Evolutionary conservation across 139 green algal species (phyloP), one percentile per base, ranked within the genome.

Genomic region (Coccomyxa sp.): DNA sequence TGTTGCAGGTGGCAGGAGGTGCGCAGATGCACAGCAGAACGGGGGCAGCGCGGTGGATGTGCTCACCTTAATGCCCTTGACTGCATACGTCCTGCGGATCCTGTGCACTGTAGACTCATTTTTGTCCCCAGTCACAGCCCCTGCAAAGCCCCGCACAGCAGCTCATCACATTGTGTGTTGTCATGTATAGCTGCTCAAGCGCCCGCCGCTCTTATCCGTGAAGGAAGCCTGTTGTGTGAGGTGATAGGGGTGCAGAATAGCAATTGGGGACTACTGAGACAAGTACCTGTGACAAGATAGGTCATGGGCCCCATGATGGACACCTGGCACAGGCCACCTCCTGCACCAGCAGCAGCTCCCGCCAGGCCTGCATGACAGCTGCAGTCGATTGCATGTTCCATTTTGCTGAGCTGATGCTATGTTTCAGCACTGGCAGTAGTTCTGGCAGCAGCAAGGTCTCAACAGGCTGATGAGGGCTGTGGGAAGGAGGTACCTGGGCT

Each of bases 241-340:
- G n/a, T n/a, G n/a, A n/a, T n/a, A n/a, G n/a, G n/a, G n/a, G n/a
- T n/a, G n/a, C n/a, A n/a, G 16, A 64, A 29, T 64, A 64, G 50
- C 50, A 12, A 64, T 64, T 16, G 50, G 12, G 50, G 50, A 64
- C 50, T 64, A 16, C 12, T 64, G 50, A 64, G 14, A 64, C 14
- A 64, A 64, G 50, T 64, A 16, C 50, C 83, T 29, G 83, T 88
- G 27, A 88, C 83, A 27, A 88, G 68, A 55, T 81, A 88, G 27
- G 83, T 88, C 76, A 37, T 77, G 36, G 83, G 83, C 31, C 70
- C 80, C 80, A 88, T 88, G 55, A 88, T 75, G 69, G 41, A 55
- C 1, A 83, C 77, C 74, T 88, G 83, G n/a, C 69, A 74, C 38
- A 83, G 55, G 29, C 83, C 83, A 16, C 83, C 83, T n/a, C 83